These are phyloP conservation scores for Aspergillus versicolor DNA, from an alignment of 2,329 filamentous ascomycete genomes.

Conservation along the genomic window DNA sequence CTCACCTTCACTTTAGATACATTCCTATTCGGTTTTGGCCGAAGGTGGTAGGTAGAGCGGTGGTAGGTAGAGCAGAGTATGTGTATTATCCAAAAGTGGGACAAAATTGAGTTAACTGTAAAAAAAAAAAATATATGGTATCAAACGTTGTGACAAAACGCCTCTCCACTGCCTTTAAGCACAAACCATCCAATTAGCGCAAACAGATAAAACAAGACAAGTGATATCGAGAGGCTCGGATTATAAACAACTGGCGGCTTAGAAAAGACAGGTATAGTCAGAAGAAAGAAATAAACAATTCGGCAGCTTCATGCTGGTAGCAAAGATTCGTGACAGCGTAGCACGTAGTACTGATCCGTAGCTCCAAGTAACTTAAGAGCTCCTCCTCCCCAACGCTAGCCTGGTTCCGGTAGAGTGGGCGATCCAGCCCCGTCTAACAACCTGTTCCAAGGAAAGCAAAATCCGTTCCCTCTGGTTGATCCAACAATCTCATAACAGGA, in stretches of 20 bases:
- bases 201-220: slow-evolving; percentile 3
- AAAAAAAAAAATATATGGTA: slow-evolving; percentile 15
- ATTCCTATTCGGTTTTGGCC: neutral
- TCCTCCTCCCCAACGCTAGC: neutral
- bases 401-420: neutral
- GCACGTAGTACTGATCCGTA: neutral
- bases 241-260: slow-evolving; percentile 1
- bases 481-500: slow-evolving; percentile 31
- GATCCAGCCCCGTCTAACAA: slow-evolving; percentile 17
- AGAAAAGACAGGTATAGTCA: slow-evolving; percentile 1
- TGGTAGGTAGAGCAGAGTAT: neutral
- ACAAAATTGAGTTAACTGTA: neutral
- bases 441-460: slow-evolving; percentile 41
- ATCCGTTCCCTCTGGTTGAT: slow-evolving; percentile 41
- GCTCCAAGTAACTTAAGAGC: neutral
- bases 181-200: slow-evolving; percentile 3
- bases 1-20: no score
- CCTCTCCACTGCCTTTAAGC: slow-evolving; percentile 21
- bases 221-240: slow-evolving; percentile 1
- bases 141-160: slow-evolving; percentile 19
- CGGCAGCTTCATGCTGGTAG: slow-evolving; percentile 1
- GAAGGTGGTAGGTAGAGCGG: neutral
- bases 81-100: neutral
- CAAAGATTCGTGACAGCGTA: slow-evolving; percentile 7
- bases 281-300: neutral